Percentiles rank a stretch among this genome's conserved stretches.
These are phyloP conservation scores for Agaricus sinodeliciosus DNA, from an alignment of 768 basidiomycete genomes.

Conservation along the genomic window DNA sequence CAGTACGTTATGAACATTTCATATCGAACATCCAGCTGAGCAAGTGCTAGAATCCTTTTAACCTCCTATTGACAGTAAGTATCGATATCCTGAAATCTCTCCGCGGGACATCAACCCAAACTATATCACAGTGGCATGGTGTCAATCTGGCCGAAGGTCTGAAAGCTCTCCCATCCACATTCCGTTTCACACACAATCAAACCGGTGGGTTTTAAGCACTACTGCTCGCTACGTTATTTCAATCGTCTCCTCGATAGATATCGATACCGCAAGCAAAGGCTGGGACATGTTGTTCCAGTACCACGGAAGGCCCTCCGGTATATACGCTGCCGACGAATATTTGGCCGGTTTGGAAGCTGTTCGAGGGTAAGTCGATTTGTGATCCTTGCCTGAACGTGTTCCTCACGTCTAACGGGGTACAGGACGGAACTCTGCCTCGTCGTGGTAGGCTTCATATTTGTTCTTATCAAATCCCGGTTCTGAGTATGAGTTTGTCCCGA, in stretches of 20 bases:
- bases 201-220: conserved; percentile 28
- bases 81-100: not conserved
- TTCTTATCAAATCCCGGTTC: not conserved
- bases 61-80: conserved; percentile 30
- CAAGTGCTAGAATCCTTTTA: conserved; percentile 36
- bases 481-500: not conserved
- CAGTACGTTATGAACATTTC: conserved; percentile 13
- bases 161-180: conserved; percentile 47
- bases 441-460: conserved; percentile 29
- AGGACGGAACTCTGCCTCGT: conserved; percentile 51
- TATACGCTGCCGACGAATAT: conserved; percentile 52
- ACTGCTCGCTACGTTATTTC: not conserved
- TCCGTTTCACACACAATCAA: conserved; percentile 50
- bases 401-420: not conserved
- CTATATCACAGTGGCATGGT: conserved; percentile 39
- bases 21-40: not conserved
- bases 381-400: not conserved
- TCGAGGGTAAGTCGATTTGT: conserved; percentile 32
- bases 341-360: conserved; percentile 49
- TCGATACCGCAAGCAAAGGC: conserved; percentile 41
- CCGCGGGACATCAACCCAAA: not conserved
- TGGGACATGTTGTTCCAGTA: conserved; percentile 55
- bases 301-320: conserved; percentile 50
- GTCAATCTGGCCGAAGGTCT: conserved; percentile 55
- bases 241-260: conserved; percentile 24